A percentile compares a stretch with the other conserved stretches of the same genome.
Evolutionary conservation across 192 early-diverging fungal genomes (phyloP).

Genomic region (Coemansia sp.): DNA sequence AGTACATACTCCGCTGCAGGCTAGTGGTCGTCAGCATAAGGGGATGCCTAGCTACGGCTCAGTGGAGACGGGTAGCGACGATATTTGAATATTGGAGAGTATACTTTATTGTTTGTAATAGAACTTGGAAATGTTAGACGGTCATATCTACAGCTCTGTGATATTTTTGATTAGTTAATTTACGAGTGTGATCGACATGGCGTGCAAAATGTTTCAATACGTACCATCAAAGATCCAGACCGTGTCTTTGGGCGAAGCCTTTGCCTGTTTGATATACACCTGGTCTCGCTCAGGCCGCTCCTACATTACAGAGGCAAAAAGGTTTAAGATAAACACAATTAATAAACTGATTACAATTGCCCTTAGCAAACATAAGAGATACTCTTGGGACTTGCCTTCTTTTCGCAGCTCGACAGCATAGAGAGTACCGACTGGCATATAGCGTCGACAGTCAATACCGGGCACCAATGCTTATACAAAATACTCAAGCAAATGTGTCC

Average conservation of each 20-base stretch:
- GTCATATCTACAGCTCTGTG: conserved; percentile 5
- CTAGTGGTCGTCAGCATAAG: conserved; percentile 8
- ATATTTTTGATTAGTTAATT: not conserved
- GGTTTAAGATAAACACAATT: not conserved
- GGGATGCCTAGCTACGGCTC: conserved; percentile 23
- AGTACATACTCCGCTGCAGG: not conserved
- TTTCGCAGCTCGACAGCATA: conserved; percentile 86
- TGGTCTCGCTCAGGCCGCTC: conserved; percentile 34
- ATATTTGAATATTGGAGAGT: not conserved
- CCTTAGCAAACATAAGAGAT: not conserved
- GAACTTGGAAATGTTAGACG: not conserved
- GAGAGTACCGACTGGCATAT: conserved; percentile 90
- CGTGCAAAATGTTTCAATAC: conserved; percentile 2
- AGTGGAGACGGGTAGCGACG: not conserved
- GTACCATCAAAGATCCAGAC: conserved; percentile 55
- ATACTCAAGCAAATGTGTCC: conserved; percentile 98
- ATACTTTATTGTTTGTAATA: not conserved
- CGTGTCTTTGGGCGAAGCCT: conserved; percentile 47
- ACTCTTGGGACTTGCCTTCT: conserved; percentile 58
- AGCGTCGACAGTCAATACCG: conserved; percentile 85
- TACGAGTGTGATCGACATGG: not conserved
- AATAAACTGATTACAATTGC: not conserved
- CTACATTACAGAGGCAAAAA: conserved; percentile 10
- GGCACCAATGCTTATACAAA: conserved; percentile 91
- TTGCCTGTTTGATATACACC: conserved; percentile 41